Percentiles rank a stretch among this genome's conserved stretches.
Conservation (phyloP, 306 rosid species). For the Mucuna pruriens region DNA sequence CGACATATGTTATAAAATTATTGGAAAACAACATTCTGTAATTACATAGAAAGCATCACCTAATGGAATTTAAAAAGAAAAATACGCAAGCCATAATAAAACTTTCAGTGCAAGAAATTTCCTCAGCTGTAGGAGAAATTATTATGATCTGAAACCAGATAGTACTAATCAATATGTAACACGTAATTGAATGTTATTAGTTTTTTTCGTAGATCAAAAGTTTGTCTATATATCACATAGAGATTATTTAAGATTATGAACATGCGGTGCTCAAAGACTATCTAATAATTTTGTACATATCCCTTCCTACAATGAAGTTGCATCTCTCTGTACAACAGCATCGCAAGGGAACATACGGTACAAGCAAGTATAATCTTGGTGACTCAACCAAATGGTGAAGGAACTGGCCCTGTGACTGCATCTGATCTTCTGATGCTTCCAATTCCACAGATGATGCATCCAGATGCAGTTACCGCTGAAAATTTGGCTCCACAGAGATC, state of each 20-base stretch:
- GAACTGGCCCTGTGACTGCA: slow-evolving; percentile 81
- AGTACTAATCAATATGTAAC: too few relatives aligned
- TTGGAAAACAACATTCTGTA: slow-evolving; percentile 20
- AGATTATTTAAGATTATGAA: too few relatives aligned
- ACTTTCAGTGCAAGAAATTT: not conserved
- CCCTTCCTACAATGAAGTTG: not conserved
- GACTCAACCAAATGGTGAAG: slow-evolving; percentile 92
- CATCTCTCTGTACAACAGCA: slow-evolving; percentile 15
- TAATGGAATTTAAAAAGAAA: not conserved
- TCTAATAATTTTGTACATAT: not conserved
- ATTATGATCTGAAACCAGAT: too few relatives aligned
- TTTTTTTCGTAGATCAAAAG: too few relatives aligned
- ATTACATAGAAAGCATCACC: slow-evolving; percentile 27
- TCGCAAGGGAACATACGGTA: not conserved
- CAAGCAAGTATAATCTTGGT: not conserved
- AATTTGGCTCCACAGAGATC: slow-evolving; percentile 97
- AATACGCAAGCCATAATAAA: too few relatives aligned
- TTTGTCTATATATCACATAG: too few relatives aligned
- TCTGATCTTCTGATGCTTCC: slow-evolving; percentile 96
- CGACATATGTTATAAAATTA: slow-evolving; percentile 11
- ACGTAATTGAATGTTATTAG: too few relatives aligned
- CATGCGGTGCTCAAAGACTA: too few relatives aligned
- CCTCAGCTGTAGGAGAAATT: not conserved
- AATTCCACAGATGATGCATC: slow-evolving; percentile 97
- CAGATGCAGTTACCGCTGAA: slow-evolving; percentile 81